Evolutionary conservation across 371 early-diverging fungal species (phyloP), one percentile per base, ranked within the genome.

Genomic region (Apophysomyces sp.): DNA sequence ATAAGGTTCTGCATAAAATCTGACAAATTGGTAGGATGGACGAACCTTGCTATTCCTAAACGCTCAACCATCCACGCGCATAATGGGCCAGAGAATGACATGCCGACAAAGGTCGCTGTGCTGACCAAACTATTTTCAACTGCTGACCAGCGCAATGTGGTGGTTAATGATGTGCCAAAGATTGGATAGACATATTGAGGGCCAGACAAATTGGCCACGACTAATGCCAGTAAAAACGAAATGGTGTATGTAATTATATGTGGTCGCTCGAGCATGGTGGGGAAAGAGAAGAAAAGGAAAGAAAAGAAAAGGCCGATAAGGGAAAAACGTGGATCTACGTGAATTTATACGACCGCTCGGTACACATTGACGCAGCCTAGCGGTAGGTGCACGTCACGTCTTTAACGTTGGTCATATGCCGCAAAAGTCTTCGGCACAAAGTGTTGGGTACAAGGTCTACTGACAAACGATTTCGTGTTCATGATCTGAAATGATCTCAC

Each of bases 161-260:
- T 63, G 15, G 74, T 61, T 13, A 80, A 55, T 5, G 73, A 61
- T 31, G 73, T 73, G 6, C 80, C 77, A 49, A 71, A 76, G 16
- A 71, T 66, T 12, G 80, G 80, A 60, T 73, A 80, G 26, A 80
- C 71, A 32, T 80, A 80, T 62, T 80, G 80, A 18, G 80, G 77
- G 2, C 80, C 80, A 34, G 77, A 74, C 49, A 80, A 69, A 52
- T 72, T 76, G 53, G 80, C 77, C 16, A 74, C 73, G 12, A 76
- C 28, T 13, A 76, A 53, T 32, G 80, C 77, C 30, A 65, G 65
- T 15, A 71, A 16, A 60, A 76, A 80, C 28, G 72, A 71, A 11
- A 65, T 9, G 1, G 58, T 53, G 21, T 53, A 63, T 31, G 52
- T 29, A 18, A 60, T 28, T 24, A n/a, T 31, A 4, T 44, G 59